Evolutionary conservation across 2,329 filamentous ascomycete genomes (phyloP).

Genomic region (Ceratocystis colombiana): DNA sequence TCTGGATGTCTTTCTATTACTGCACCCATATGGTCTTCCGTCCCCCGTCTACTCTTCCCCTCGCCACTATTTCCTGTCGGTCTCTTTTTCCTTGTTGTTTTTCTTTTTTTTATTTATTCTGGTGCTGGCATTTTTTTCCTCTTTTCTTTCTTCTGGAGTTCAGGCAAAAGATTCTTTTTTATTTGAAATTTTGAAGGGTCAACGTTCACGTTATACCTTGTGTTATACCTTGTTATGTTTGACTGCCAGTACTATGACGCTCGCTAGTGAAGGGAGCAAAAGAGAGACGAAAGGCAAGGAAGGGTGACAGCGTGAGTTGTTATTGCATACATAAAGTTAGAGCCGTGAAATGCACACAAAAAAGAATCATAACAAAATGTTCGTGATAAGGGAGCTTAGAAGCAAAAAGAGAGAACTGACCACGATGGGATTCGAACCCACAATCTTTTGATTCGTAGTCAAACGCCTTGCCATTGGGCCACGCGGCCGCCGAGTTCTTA

Average conservation of each 20-base stretch:
- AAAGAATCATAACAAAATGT: not conserved
- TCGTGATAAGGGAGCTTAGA: not conserved
- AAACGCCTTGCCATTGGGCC: too few species aligned
- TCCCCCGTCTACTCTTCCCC: slow-evolving; percentile 12
- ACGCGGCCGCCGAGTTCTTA: too few species aligned
- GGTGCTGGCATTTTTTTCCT: slow-evolving; percentile 25
- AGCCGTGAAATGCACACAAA: not conserved
- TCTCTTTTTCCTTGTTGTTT: slow-evolving; percentile 19
- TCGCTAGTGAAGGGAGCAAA: not conserved
- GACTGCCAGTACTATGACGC: not conserved
- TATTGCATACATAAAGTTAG: too few species aligned
- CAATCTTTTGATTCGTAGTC: too few species aligned
- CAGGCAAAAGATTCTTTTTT: slow-evolving; percentile 26
- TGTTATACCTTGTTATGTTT: not conserved
- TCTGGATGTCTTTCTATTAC: not conserved
- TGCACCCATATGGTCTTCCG: slow-evolving; percentile 2
- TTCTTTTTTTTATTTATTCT: slow-evolving; percentile 22
- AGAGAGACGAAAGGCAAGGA: not conserved
- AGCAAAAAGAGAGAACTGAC: too few species aligned
- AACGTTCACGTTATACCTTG: not conserved
- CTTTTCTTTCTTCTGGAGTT: slow-evolving; percentile 24
- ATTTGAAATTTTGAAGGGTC: slow-evolving; percentile 21
- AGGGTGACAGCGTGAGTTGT: too few species aligned
- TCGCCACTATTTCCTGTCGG: not conserved
- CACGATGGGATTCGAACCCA: too few species aligned